These are phyloP conservation scores for Candida pseudoglaebosa DNA, from an alignment of 805 yeast genomes.

Conservation along the genomic window DNA sequence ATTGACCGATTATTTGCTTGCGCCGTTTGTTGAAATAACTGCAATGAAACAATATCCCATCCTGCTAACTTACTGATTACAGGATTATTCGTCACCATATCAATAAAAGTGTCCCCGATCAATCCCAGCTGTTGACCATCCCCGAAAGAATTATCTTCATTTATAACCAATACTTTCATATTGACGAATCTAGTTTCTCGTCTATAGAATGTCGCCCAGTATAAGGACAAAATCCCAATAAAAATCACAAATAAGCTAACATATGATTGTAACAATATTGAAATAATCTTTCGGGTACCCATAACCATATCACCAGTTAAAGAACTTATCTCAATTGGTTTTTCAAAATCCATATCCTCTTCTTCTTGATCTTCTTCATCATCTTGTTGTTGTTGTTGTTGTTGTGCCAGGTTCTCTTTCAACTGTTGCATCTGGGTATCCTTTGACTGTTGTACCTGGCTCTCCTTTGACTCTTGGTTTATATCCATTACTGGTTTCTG, in stretches of 20 bases:
- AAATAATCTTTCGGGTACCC: neutral
- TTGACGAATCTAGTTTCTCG: slow-evolving; percentile 23
- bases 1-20: slow-evolving; percentile 15
- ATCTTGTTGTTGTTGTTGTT: too few relatives aligned
- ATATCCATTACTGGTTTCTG: too few relatives aligned
- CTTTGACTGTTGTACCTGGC: too few relatives aligned
- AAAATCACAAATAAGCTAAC: slow-evolving; percentile 18
- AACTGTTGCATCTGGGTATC: too few relatives aligned
- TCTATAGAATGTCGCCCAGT: slow-evolving; percentile 34
- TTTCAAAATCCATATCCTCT: neutral
- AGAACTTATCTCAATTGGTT: too few relatives aligned
- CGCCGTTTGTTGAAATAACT: slow-evolving; percentile 14
- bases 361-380: slow-evolving; percentile 3
- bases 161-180: slow-evolving; percentile 28
- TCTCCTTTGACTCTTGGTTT: too few relatives aligned
- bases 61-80: slow-evolving; percentile 13
- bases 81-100: slow-evolving; percentile 13
- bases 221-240: slow-evolving; percentile 29
- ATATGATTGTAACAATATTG: slow-evolving; percentile 16
- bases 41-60: slow-evolving; percentile 14
- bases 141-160: slow-evolving; percentile 22
- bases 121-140: slow-evolving; percentile 18
- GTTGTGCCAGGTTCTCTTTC: too few relatives aligned
- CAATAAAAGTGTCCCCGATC: slow-evolving; percentile 15
- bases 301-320: too few relatives aligned